Base-by-base conservation (phyloP, 1,139 yeast genomes). In the Zygosaccharomyces pseudobailii region DNA sequence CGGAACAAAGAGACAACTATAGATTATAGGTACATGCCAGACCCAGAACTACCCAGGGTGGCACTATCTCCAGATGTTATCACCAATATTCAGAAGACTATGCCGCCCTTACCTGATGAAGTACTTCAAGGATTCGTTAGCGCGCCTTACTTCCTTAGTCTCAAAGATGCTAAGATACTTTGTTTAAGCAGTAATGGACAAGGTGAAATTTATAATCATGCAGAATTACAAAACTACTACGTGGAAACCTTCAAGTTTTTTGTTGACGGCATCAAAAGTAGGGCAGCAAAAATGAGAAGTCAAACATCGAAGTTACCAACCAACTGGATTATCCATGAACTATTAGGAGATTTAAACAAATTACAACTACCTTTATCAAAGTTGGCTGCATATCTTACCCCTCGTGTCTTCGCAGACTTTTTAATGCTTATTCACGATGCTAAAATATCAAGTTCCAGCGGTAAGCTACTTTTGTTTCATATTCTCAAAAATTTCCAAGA, bases 21-120 rank as follows among this genome's bases (percentile, higher is more conserved):
- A 5, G 98, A 92, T 65, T 92, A 92, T 65, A 72, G 97, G 59
- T 92, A 89, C 63, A 84, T 92, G 75, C 97, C 97, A 0, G 98
- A 92, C 62, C 87, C 95, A 1, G 98, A 94, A 62, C 69, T 92
- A 22, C 89, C 94, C 0, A 68, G 70, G 0, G 69, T 90, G 4
- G 22, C 48, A 2, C 65, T 92, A 8, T 71, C 78, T 37, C 53
- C 65, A 0, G 72, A 72, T 5, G 62, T 79, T 2, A 55, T 75
- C 0, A 62, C 66, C 0, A 58, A 67, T 1, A 67, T 88, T 0
- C 55, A 57, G 17, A 47, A 60, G 0, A 48, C 54, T 0, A 63
- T 89, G 46, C 92, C 94, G 0, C 73, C 68, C 23, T 67, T 83
- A 2, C 94, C 96, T 0, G 94, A 87, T 48, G 70, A 70, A 4